Evolutionary conservation across 495 filamentous ascomycete genomes (phyloP).

Genomic region (Pseudoneurospora amorphoporcata): DNA sequence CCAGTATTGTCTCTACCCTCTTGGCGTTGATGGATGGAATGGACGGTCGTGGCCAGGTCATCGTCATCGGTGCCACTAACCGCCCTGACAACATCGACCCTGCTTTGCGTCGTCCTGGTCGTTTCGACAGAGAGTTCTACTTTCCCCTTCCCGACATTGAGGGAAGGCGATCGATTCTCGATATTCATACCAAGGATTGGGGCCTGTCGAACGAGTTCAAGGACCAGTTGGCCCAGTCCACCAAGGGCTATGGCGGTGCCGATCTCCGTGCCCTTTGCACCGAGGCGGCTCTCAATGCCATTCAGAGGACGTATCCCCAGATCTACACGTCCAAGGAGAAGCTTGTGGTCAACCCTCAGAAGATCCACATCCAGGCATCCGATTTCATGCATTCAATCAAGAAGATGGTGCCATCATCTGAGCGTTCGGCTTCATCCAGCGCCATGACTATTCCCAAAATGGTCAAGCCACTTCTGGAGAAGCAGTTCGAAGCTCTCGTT

Average conservation of each 20-base stretch:
- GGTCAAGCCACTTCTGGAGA: slow-evolving; percentile 71
- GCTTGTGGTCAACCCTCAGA: slow-evolving; percentile 74
- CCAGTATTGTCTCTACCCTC: slow-evolving; percentile 92
- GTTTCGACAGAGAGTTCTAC: slow-evolving; percentile 96
- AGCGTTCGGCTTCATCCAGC: slow-evolving; percentile 72
- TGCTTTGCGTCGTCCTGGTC: slow-evolving; percentile 82
- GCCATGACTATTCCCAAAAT: slow-evolving; percentile 65
- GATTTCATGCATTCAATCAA: slow-evolving; percentile 96
- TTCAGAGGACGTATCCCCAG: slow-evolving; percentile 90
- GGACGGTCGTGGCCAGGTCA: slow-evolving; percentile 95
- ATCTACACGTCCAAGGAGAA: slow-evolving; percentile 90
- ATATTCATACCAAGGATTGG: slow-evolving; percentile 95
- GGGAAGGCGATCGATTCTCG: slow-evolving; percentile 72
- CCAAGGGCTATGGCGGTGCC: slow-evolving; percentile 93
- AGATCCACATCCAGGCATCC: slow-evolving; percentile 73
- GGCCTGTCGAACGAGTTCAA: slow-evolving; percentile 71
- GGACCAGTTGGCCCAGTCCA: slow-evolving; percentile 69
- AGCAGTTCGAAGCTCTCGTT: slow-evolving; percentile 57
- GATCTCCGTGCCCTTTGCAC: slow-evolving; percentile 91
- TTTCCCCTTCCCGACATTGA: slow-evolving; percentile 80
- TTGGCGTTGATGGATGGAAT: slow-evolving; percentile 98
- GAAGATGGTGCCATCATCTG: slow-evolving; percentile 90
- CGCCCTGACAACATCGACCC: slow-evolving; percentile 95
- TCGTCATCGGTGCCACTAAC: slow-evolving; percentile 97
- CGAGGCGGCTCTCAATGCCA: slow-evolving; percentile 95